phyloP scores from a whole-genome alignment of 116 monocot genomes.

The Trichopus zeylanicus region DNA sequence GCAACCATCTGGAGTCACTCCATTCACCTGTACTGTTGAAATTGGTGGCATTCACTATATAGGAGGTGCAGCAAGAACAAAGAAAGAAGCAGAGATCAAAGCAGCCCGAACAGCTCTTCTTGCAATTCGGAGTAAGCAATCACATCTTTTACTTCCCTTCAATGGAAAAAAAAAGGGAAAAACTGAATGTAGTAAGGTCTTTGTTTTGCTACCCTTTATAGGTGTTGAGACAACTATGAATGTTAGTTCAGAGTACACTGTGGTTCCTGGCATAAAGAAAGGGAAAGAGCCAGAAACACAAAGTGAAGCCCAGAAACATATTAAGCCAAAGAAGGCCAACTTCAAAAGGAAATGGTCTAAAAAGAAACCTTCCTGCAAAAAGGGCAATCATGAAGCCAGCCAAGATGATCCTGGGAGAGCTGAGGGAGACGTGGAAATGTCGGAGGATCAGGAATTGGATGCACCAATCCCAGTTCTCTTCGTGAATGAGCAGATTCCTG shows the following conservation, averaged over 20 bases:
- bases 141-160: not conserved
- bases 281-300: constrained; percentile 29
- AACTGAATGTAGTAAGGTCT: not conserved
- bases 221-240: constrained; percentile 22
- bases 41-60: constrained; percentile 87
- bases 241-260: constrained; percentile 40
- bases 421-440: not conserved
- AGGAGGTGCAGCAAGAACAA: constrained; percentile 80
- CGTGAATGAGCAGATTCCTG: not conserved
- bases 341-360: constrained; percentile 53
- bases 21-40: constrained; percentile 65
- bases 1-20: constrained; percentile 16
- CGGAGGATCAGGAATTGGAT: not conserved
- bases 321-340: constrained; percentile 50
- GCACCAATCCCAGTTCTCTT: not conserved
- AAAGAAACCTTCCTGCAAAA: constrained; percentile 31
- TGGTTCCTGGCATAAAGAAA: constrained; percentile 65
- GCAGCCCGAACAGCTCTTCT: constrained; percentile 92
- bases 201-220: not conserved
- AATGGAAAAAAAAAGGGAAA: too few species aligned
- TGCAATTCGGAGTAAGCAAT: constrained; percentile 59
- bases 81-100: constrained; percentile 95
- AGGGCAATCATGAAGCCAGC: not conserved
- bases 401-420: not conserved
- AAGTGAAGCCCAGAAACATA: constrained; percentile 20